Percentiles rank a stretch among this genome's conserved stretches.
phyloP scores from a whole-genome alignment of 139 green algal genomes.

The Chlamydomonas urium region DNA sequence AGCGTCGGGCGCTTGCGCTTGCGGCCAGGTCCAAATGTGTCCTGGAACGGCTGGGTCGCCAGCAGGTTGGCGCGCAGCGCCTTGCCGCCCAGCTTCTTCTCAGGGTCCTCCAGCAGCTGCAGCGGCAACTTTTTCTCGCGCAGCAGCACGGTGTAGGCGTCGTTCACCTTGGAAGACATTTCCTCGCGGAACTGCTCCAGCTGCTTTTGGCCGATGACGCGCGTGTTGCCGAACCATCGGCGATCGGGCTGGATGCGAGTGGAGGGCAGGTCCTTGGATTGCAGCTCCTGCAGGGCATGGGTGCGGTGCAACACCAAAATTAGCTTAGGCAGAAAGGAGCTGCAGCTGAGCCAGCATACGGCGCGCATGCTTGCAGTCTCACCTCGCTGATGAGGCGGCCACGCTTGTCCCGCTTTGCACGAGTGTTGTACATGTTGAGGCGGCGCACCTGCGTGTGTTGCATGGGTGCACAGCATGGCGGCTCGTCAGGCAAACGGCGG shows the following conservation, averaged over 20 bases:
- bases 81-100: constrained; percentile 48
- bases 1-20: constrained; percentile 86
- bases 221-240: constrained; percentile 96
- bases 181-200: constrained; percentile 59
- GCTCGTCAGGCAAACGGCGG: background rate
- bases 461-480: background rate
- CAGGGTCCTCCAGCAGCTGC: constrained; percentile 85
- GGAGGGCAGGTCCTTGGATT: constrained; percentile 90
- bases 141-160: constrained; percentile 92
- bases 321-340: too few species aligned
- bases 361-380: background rate
- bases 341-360: too few species aligned
- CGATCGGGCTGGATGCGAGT: constrained; percentile 95
- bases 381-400: constrained; percentile 81
- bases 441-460: constrained; percentile 88
- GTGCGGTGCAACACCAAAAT: background rate
- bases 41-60: constrained; percentile 74
- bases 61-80: constrained; percentile 64
- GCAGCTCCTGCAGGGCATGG: constrained; percentile 67
- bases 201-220: constrained; percentile 95
- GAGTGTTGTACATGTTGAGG: constrained; percentile 96
- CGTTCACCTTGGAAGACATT: constrained; percentile 86
- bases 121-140: constrained; percentile 94
- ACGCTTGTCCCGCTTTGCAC: constrained; percentile 81
- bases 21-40: constrained; percentile 78